Evolutionary conservation across 2,329 filamentous ascomycete genomes (phyloP).

Genomic region (Cladophialophora psammophila): DNA sequence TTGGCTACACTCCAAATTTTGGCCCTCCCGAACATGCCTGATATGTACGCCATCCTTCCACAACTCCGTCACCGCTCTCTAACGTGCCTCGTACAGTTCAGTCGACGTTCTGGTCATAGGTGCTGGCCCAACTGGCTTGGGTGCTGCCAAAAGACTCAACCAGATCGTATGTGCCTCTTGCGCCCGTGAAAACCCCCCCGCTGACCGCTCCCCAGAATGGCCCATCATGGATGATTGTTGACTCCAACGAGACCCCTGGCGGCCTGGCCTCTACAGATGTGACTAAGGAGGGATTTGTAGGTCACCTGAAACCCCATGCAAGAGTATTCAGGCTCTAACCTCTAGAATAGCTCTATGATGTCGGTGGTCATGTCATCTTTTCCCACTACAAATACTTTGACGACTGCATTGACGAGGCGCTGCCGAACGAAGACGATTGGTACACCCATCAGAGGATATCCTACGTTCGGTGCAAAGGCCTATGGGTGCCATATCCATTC

Average conservation of each 20-base stretch:
- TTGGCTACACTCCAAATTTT: slow-evolving; percentile 7
- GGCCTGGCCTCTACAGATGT: slow-evolving; percentile 95
- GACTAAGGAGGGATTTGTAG: slow-evolving; percentile 74
- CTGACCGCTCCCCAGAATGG: slow-evolving; percentile 67
- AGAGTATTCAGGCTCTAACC: slow-evolving; percentile 7
- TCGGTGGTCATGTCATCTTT: slow-evolving; percentile 98
- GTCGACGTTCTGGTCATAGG: slow-evolving; percentile 98
- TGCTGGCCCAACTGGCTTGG: slow-evolving; percentile 94
- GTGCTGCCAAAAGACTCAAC: slow-evolving; percentile 96
- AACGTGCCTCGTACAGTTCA: slow-evolving; percentile 63
- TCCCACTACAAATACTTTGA: slow-evolving; percentile 99
- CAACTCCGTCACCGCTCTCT: slow-evolving; percentile 12
- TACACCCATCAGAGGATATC: slow-evolving; percentile 98
- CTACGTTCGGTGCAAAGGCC: slow-evolving; percentile 94
- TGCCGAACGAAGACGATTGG: slow-evolving; percentile 94
- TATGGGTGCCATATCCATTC: slow-evolving; percentile 99
- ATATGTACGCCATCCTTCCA: slow-evolving; percentile 23
- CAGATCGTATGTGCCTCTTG: slow-evolving; percentile 76
- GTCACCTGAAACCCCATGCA: not conserved
- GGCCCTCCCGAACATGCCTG: slow-evolving; percentile 25
- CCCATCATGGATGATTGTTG: slow-evolving; percentile 94
- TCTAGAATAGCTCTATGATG: slow-evolving; percentile 83
- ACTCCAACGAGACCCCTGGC: slow-evolving; percentile 88
- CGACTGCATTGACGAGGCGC: slow-evolving; percentile 95
- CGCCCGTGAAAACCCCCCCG: not conserved